A percentile compares a stretch with the other conserved stretches of the same genome.
These are phyloP conservation scores for Styphnolobium japonicum DNA, from an alignment of 306 rosid genomes.

Conservation along the genomic window DNA sequence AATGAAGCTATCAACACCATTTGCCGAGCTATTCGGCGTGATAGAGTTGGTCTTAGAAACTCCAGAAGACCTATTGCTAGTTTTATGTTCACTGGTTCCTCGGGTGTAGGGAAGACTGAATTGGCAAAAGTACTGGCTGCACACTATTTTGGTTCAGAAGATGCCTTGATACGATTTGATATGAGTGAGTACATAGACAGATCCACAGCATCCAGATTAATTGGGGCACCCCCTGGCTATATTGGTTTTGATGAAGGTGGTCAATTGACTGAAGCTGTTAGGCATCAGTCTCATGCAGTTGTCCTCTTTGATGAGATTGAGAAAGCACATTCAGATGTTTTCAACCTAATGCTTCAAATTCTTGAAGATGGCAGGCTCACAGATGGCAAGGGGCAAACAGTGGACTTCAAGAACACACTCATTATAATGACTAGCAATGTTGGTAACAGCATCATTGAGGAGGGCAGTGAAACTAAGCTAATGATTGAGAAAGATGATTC, in stretches of 20 bases:
- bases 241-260: constrained; percentile 68
- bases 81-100: constrained; percentile 22
- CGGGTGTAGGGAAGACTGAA: constrained; percentile 9
- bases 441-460: constrained; percentile 58
- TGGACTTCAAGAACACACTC: constrained; percentile 67
- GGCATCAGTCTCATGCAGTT: constrained; percentile 63
- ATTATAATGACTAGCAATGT: constrained; percentile 68
- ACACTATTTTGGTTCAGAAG: constrained; percentile 65
- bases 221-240: constrained; percentile 74
- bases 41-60: constrained; percentile 19
- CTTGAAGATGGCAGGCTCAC: constrained; percentile 72
- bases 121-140: constrained; percentile 46
- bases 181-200: constrained; percentile 73
- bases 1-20: constrained; percentile 15
- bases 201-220: constrained; percentile 52
- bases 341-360: constrained; percentile 75
- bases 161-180: constrained; percentile 66
- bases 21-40: constrained; percentile 8
- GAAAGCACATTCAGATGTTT: no score
- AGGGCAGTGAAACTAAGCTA: constrained; percentile 55
- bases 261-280: constrained; percentile 66
- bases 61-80: constrained; percentile 34
- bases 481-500: constrained; percentile 49
- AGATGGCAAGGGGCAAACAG: constrained; percentile 65
- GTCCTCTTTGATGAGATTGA: constrained; percentile 66